Base-by-base conservation (phyloP, 192 early-diverging fungal genomes). In the Polychytrium aggregatum region DNA sequence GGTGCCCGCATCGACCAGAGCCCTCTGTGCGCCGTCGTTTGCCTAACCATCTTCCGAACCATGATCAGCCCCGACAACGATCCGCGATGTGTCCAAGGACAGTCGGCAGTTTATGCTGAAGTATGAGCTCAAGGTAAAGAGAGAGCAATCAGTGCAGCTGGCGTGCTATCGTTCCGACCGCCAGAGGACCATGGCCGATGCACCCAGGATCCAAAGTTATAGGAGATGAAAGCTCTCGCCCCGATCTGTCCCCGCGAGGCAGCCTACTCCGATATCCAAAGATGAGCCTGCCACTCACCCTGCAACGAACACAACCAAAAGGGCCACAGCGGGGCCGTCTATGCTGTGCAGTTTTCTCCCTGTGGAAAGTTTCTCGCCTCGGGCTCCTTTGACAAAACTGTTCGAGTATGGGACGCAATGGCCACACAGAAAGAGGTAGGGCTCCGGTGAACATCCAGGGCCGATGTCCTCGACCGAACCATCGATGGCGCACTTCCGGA, bases 351-450 rank as follows among this genome's bases (percentile, higher is more conserved):
- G 51, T 97, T 88, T 60, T 88, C 93, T 11, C 86, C 82, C 4
- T 74, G 80, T 42, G 88, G 86, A 20, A 74, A 75, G 26, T 78
- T 82, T 30, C 64, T 97, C 4, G 88, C 84, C 3, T 87, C 91
- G 5, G 93, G 90, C 4, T 92, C 88, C 9, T 94, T 97, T 70
- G 93, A 97, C 68, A 86, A 87, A 62, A 85, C 88, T 7, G 79
- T 97, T 29, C 72, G 88, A 42, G 74, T 97, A 29, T 97, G 90
- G 90, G 90, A 94, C 56, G 65, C 74, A 1, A 55, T 65, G 16
- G 58, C 70, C 5, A 65, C 63, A 1, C 73, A 78, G 41, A 87
- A 86, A 55, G 84, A 86, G 68, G 78, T 83, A 49, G 37, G 35
- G 28, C 18, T 36, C 52, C n/a, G n/a, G n/a, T n/a, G n/a, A n/a